Base-by-base conservation (phyloP, 2,329 filamentous ascomycete species). In the Trichoderma sp. region DNA sequence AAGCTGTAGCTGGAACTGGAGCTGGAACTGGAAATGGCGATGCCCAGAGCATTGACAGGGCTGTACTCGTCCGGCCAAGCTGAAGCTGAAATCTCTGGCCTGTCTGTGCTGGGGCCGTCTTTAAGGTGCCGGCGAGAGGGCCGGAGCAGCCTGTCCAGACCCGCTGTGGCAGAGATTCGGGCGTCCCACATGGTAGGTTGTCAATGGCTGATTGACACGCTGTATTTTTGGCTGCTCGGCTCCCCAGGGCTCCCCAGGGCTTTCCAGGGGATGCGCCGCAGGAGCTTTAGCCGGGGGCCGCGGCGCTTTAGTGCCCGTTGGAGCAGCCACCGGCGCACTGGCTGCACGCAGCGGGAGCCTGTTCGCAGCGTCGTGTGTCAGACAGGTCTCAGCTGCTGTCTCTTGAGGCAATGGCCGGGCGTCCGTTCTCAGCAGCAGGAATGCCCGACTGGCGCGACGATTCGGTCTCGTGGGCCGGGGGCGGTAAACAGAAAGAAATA, bases 41-140 rank as follows among this genome's bases (percentile, higher is more conserved):
- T 68, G 45, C 67, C 70, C 37, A 78, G 73, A 27, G 73, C 73
- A 72, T 75, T 73, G 56, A 77, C 72, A 50, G 74, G 72, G 64
- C 71, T 72, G 54, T 74, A 64, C 37, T 32, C 34, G 52, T 37
- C 5, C 52, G 2, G 52, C 34, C 34, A 34, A n/a, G n/a, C n/a
- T n/a, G n/a, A n/a, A n/a, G n/a, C n/a, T n/a, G n/a, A n/a, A 54
- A 54, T 54, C 29, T 54, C 52, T 34, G 29, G 53, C 35, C 45
- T 54, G 48, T 64, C 61, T 34, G 52, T 34, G 52, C 63, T 45
- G 37, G 35, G 52, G 63, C 32, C 17, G 13, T 64, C 39, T 39
- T 48, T 35, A 56, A 50, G 64, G 34, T 53, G 64, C 22, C 45
- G 45, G 56, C 35, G 34, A 19, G 42, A 48, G 50, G 17, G 52